Conservation (phyloP, 495 filamentous ascomycete species). For the Neurospora tetrasperma region DNA sequence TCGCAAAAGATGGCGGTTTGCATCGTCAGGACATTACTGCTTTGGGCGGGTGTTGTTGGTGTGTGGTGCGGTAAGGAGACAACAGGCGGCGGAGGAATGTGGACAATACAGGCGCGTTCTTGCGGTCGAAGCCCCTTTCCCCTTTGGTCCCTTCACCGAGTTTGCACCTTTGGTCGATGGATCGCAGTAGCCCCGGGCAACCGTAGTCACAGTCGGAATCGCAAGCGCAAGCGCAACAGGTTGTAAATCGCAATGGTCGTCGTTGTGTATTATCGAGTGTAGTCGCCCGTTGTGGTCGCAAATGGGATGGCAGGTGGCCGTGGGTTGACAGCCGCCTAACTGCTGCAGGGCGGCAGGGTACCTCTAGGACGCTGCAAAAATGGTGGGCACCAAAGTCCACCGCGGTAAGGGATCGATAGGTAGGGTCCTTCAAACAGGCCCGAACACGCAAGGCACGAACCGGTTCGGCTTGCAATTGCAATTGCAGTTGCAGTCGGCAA, state of each 20-base stretch:
- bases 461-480: not conserved
- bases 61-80: not conserved
- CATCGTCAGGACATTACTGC: slow-evolving; percentile 31
- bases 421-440: not conserved
- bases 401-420: not conserved
- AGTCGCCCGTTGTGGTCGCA: not conserved
- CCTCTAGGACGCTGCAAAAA: not conserved
- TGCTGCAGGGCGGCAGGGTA: not conserved
- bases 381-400: not conserved
- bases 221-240: not conserved
- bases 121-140: slow-evolving; percentile 6
- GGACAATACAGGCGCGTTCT: slow-evolving; percentile 16
- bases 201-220: not conserved
- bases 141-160: not conserved
- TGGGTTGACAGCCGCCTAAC: not conserved
- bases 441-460: not conserved
- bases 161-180: not conserved
- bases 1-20: slow-evolving; percentile 25
- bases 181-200: not conserved
- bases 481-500: not conserved
- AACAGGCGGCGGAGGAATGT: slow-evolving; percentile 17
- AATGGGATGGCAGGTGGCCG: not conserved
- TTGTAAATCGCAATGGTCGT: not conserved
- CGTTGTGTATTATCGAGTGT: not conserved
- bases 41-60: slow-evolving; percentile 1